Evolutionary conservation across 2,329 filamentous ascomycete genomes (phyloP).

Genomic region (Bipolaris cookei): DNA sequence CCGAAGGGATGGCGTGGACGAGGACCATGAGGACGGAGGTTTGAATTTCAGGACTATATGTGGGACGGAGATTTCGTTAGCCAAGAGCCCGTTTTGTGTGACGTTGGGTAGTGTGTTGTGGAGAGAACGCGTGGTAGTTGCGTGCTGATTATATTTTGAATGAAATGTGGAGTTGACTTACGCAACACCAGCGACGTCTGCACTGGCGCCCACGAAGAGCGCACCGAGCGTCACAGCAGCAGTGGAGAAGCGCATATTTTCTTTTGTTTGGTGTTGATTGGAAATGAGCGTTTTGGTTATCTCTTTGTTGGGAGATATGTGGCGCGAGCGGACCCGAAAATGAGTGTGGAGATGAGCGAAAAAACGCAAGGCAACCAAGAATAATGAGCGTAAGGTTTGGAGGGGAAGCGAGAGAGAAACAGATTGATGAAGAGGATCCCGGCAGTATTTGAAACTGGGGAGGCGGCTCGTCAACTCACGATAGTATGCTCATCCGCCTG

Average conservation of each 20-base stretch:
- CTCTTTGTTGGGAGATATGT: not conserved
- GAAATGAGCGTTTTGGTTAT: not conserved
- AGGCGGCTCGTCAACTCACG: constrained; percentile 19
- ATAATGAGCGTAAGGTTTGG: constrained; percentile 30
- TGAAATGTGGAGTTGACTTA: constrained; percentile 22
- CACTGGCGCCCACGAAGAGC: constrained; percentile 37
- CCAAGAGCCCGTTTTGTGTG: not conserved
- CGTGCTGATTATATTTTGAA: not conserved
- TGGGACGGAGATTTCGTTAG: constrained; percentile 17
- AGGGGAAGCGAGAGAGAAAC: constrained; percentile 25
- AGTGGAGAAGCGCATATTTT: constrained; percentile 41
- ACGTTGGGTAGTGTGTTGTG: not conserved
- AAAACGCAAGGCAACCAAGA: constrained; percentile 14
- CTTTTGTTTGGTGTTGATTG: constrained; percentile 2
- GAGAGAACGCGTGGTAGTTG: constrained; percentile 3
- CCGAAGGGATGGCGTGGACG: constrained; percentile 53
- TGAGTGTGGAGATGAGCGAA: constrained; percentile 35
- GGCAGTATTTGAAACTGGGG: constrained; percentile 37
- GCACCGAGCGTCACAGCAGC: constrained; percentile 37
- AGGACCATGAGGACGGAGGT: constrained; percentile 53
- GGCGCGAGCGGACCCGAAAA: constrained; percentile 14
- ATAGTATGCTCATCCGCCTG: constrained; percentile 20
- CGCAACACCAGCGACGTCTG: constrained; percentile 32
- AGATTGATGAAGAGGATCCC: constrained; percentile 22
- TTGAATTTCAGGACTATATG: constrained; percentile 33